phyloP scores from a whole-genome alignment of 1,139 yeast species.

The Diutina mesorugosa region DNA sequence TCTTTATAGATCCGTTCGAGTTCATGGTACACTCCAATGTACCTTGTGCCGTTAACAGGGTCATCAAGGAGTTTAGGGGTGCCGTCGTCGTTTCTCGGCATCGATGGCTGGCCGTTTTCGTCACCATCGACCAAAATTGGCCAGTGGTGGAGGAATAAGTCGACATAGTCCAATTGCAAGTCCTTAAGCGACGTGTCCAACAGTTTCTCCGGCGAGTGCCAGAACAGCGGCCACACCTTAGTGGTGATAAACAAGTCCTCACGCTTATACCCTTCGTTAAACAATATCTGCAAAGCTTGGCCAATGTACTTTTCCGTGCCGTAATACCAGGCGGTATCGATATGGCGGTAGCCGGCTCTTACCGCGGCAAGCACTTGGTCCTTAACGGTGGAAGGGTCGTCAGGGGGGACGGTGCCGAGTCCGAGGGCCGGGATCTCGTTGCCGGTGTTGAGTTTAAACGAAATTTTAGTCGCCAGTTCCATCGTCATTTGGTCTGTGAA shows the following conservation, averaged over 20 bases:
- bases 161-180: constrained; percentile 44
- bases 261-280: constrained; percentile 37
- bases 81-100: constrained; percentile 27
- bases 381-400: constrained; percentile 10
- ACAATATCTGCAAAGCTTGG: constrained; percentile 33
- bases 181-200: constrained; percentile 20
- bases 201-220: constrained; percentile 24
- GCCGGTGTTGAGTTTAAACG: not conserved
- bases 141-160: constrained; percentile 51
- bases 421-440: constrained; percentile 1
- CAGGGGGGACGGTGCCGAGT: not conserved
- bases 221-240: constrained; percentile 41
- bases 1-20: constrained; percentile 28
- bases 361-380: constrained; percentile 26
- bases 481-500: not conserved
- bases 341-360: constrained; percentile 27
- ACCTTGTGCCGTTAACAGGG: constrained; percentile 24
- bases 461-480: not conserved
- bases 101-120: constrained; percentile 22
- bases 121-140: constrained; percentile 39
- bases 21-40: constrained; percentile 32
- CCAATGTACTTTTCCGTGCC: constrained; percentile 40
- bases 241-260: constrained; percentile 50
- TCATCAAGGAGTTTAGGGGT: constrained; percentile 28
- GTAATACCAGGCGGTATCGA: constrained; percentile 35